A percentile compares a stretch with the other conserved stretches of the same genome.
These are phyloP conservation scores for Schizochytrium sp. DNA, from an alignment of 108 stramenopile genomes.

Conservation along the genomic window DNA sequence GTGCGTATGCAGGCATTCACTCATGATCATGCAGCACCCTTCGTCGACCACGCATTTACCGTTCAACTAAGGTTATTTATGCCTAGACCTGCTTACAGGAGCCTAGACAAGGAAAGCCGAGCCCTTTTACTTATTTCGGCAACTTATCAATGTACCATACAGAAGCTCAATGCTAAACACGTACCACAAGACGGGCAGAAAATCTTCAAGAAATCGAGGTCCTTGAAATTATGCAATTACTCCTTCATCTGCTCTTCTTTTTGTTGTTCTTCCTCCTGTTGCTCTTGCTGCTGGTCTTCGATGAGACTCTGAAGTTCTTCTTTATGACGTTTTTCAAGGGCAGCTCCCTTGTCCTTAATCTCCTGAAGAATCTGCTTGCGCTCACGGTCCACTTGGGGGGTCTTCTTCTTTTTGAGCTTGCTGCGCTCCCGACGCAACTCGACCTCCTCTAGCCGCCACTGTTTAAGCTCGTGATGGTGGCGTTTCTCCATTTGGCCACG, in stretches of 20 bases:
- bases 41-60: too few species aligned
- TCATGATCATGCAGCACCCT: too few species aligned
- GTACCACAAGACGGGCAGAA: too few species aligned
- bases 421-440: conserved; percentile 33
- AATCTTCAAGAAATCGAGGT: too few species aligned
- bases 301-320: background rate
- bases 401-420: conserved; percentile 9
- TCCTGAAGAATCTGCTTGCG: conserved; percentile 31
- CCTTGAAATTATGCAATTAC: background rate
- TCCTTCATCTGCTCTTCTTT: background rate
- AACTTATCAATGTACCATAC: too few species aligned
- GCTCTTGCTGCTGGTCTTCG: background rate
- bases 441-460: conserved; percentile 52
- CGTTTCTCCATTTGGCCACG: conserved; percentile 42
- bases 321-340: background rate
- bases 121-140: too few species aligned
- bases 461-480: conserved; percentile 53
- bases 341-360: conserved; percentile 54
- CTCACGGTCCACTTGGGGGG: conserved; percentile 22
- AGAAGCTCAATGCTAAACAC: too few species aligned
- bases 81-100: too few species aligned
- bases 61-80: too few species aligned
- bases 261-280: background rate
- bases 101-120: too few species aligned
- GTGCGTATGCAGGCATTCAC: too few species aligned